These are phyloP conservation scores for Candolleomyces efflorescens DNA, from an alignment of 768 basidiomycete species.

Conservation along the genomic window DNA sequence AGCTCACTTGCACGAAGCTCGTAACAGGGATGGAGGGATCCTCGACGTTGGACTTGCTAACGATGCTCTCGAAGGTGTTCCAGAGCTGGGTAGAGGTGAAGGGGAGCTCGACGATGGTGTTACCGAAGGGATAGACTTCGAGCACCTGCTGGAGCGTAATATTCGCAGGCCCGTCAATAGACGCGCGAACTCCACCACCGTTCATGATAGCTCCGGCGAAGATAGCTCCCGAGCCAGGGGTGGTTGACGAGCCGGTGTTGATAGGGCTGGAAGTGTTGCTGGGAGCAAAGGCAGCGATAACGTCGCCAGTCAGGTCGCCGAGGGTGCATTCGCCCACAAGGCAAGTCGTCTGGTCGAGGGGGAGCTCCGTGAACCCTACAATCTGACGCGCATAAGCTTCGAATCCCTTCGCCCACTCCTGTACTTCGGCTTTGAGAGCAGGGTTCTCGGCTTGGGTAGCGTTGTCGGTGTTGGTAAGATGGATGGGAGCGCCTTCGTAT, in stretches of 20 bases:
- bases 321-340: slow-evolving; percentile 39
- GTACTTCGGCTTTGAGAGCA: slow-evolving; percentile 32
- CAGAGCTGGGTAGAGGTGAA: slow-evolving; percentile 38
- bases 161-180: slow-evolving; percentile 33
- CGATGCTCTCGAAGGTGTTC: slow-evolving; percentile 39
- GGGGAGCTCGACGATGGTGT: slow-evolving; percentile 33
- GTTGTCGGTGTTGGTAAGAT: slow-evolving; percentile 26
- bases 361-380: slow-evolving; percentile 30
- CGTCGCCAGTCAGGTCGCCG: slow-evolving; percentile 39
- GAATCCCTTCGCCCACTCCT: slow-evolving; percentile 37
- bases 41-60: slow-evolving; percentile 23
- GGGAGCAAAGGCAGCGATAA: slow-evolving; percentile 32
- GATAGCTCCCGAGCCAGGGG: neutral
- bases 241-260: slow-evolving; percentile 10
- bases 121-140: slow-evolving; percentile 41
- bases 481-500: slow-evolving; percentile 40
- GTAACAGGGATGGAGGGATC: slow-evolving; percentile 26
- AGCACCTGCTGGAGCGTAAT: slow-evolving; percentile 36
- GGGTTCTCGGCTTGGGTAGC: slow-evolving; percentile 27
- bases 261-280: slow-evolving; percentile 10
- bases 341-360: slow-evolving; percentile 36
- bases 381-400: slow-evolving; percentile 27
- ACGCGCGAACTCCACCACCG: slow-evolving; percentile 37
- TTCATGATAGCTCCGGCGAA: slow-evolving; percentile 36
- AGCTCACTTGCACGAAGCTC: slow-evolving; percentile 39